Conservation (phyloP, 352 stramenopile genomes). For the Pythium guiyangense region DNA sequence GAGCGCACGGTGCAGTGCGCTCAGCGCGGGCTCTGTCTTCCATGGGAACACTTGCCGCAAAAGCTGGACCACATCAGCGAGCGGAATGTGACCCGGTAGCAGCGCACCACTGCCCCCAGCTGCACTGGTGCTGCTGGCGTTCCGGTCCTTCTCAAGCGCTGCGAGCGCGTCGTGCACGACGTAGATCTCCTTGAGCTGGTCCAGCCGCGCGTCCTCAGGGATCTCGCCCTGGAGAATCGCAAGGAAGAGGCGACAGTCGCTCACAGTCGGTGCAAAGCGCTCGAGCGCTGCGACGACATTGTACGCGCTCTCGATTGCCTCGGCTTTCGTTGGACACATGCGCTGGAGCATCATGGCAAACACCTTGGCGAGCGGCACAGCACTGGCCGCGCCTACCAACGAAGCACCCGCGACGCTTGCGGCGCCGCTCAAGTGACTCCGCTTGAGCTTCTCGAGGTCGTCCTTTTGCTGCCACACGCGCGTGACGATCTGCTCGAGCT, state of each 20-base stretch:
- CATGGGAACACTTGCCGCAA: conserved; percentile 53
- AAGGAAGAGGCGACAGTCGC: conserved; percentile 50
- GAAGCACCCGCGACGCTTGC: too few species aligned
- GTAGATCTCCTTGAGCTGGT: conserved; percentile 38
- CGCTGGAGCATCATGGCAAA: conserved; percentile 36
- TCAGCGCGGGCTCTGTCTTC: conserved; percentile 46
- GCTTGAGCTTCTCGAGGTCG: conserved; percentile 37
- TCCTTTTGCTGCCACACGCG: conserved; percentile 63
- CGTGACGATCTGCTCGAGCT: conserved; percentile 42
- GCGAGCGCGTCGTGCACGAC: conserved; percentile 43
- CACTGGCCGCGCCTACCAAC: background rate
- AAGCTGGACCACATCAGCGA: conserved; percentile 40
- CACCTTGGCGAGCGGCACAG: conserved; percentile 25
- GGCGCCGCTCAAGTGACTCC: conserved; percentile 13
- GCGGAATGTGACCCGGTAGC: conserved; percentile 23
- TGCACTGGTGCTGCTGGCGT: conserved; percentile 8
- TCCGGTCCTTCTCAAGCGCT: conserved; percentile 44
- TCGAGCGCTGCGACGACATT: conserved; percentile 47
- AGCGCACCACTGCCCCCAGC: background rate
- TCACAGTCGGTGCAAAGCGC: conserved; percentile 30
- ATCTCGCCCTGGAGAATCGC: conserved; percentile 41
- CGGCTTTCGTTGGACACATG: conserved; percentile 19
- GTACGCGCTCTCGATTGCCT: conserved; percentile 58
- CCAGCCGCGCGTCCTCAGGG: conserved; percentile 35
- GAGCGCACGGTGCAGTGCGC: conserved; percentile 35